A percentile compares a stretch with the other conserved stretches of the same genome.
Conservation (phyloP, 1,139 yeast species). For the Eremothecium sinecaudum region DNA sequence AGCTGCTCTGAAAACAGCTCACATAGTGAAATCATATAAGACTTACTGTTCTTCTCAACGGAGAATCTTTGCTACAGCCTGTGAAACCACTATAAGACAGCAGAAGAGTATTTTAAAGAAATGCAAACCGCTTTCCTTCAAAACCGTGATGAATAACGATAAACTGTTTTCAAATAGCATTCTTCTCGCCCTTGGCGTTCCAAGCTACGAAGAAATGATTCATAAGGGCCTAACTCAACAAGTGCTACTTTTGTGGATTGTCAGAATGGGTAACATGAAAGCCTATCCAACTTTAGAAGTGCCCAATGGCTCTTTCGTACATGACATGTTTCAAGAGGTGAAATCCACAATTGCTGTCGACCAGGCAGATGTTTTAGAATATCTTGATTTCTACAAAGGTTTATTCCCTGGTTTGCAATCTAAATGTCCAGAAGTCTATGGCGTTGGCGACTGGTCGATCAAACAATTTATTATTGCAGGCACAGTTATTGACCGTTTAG, state of each 20-base stretch:
- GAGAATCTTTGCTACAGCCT: slow-evolving; percentile 37
- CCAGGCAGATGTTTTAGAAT: slow-evolving; percentile 46
- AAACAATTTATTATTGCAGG: slow-evolving; percentile 52
- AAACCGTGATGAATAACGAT: slow-evolving; percentile 49
- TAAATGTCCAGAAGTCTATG: slow-evolving; percentile 54
- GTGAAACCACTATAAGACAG: slow-evolving; percentile 39
- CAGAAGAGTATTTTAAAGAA: slow-evolving; percentile 45
- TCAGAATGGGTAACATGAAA: slow-evolving; percentile 46
- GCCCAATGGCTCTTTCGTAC: slow-evolving; percentile 47
- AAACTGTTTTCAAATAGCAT: slow-evolving; percentile 46
- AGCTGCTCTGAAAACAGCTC: slow-evolving; percentile 8
- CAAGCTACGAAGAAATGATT: slow-evolving; percentile 44
- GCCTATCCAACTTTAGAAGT: slow-evolving; percentile 32
- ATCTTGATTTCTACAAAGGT: slow-evolving; percentile 44
- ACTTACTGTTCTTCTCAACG: slow-evolving; percentile 40
- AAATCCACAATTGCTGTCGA: slow-evolving; percentile 34
- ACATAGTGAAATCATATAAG: slow-evolving; percentile 23
- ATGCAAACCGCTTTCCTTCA: slow-evolving; percentile 44
- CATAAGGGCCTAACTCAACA: slow-evolving; percentile 46
- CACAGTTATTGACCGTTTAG: slow-evolving; percentile 46
- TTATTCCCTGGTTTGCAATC: slow-evolving; percentile 45
- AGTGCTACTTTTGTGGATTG: slow-evolving; percentile 52
- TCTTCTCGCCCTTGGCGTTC: slow-evolving; percentile 47
- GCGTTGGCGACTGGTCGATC: slow-evolving; percentile 54
- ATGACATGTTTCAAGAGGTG: slow-evolving; percentile 37